Percentiles rank a stretch among this genome's conserved stretches.
Conservation (phyloP, 2,329 filamentous ascomycete species). For the Xenoacremonium recifei region DNA sequence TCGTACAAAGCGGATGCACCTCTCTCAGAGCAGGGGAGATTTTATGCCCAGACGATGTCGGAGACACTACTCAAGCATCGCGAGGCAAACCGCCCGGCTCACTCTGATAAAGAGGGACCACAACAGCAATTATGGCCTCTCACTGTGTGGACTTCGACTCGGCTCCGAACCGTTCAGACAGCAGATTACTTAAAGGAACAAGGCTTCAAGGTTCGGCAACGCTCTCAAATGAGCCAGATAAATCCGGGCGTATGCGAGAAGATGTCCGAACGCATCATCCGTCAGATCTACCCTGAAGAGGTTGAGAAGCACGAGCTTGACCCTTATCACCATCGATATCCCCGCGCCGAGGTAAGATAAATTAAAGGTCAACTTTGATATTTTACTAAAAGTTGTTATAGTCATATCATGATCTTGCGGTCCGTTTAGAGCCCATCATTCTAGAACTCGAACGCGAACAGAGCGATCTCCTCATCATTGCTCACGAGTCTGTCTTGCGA, state of each 20-base stretch:
- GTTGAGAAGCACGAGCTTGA: conserved; percentile 90
- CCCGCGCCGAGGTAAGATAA: conserved; percentile 75
- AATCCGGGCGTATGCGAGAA: conserved; percentile 96
- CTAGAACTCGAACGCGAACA: conserved; percentile 95
- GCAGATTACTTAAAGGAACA: conserved; percentile 74
- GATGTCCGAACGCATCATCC: conserved; percentile 80
- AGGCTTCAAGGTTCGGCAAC: conserved; percentile 84
- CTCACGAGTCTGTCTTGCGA: conserved; percentile 94
- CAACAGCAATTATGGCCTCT: conserved; percentile 73
- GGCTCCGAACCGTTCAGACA: conserved; percentile 87
- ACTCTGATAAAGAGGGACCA: conserved; percentile 66
- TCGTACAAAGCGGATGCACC: conserved; percentile 89
- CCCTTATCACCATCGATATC: conserved; percentile 96
- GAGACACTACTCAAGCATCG: conserved; percentile 81
- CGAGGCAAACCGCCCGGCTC: conserved; percentile 71
- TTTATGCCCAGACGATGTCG: conserved; percentile 83
- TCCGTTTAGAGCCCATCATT: conserved; percentile 95
- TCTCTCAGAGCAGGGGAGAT: conserved; percentile 74
- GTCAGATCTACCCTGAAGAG: conserved; percentile 82
- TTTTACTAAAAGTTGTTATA: conserved; percentile 35
- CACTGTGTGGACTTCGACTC: conserved; percentile 92
- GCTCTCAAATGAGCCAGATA: conserved; percentile 95
- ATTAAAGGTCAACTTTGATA: conserved; percentile 22
- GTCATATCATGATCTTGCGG: conserved; percentile 98
- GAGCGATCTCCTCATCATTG: conserved; percentile 96